phyloP scores from a whole-genome alignment of 2,329 filamentous ascomycete species.

The Ampelomyces quisqualis region DNA sequence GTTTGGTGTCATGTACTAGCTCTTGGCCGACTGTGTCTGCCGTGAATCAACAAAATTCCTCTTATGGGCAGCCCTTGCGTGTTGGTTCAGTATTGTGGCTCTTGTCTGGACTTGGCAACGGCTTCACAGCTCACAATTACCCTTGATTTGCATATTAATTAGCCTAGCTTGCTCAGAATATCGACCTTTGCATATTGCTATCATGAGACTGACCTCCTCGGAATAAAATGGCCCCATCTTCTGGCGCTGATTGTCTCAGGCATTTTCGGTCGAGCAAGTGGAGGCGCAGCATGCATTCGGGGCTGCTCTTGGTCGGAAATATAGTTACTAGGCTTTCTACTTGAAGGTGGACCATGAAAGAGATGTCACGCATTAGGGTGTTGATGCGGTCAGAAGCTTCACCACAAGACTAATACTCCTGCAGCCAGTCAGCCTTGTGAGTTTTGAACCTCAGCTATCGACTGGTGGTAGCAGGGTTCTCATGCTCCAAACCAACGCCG shows the following conservation, averaged over 20 bases:
- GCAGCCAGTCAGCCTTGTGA: slow-evolving; percentile 36
- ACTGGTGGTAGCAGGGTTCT: slow-evolving; percentile 36
- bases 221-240: not conserved
- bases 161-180: not conserved
- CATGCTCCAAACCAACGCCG: slow-evolving; percentile 12
- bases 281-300: slow-evolving; percentile 5
- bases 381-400: slow-evolving; percentile 17
- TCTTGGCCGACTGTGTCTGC: slow-evolving; percentile 6
- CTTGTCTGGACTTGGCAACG: not conserved
- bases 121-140: not conserved
- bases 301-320: slow-evolving; percentile 4
- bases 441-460: slow-evolving; percentile 19
- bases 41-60: slow-evolving; percentile 6
- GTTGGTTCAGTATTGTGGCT: not conserved
- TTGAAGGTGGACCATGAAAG: slow-evolving; percentile 4
- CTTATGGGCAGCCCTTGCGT: not conserved
- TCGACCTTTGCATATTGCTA: too few relatives aligned
- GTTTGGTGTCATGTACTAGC: not conserved
- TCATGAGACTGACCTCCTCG: too few relatives aligned
- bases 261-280: not conserved
- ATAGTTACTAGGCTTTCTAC: slow-evolving; percentile 8
- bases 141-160: slow-evolving; percentile 2
- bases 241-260: slow-evolving; percentile 1
- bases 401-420: slow-evolving; percentile 16
- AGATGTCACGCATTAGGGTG: slow-evolving; percentile 15